These are phyloP conservation scores for Kwoniella shandongensis DNA, from an alignment of 768 basidiomycete species.

Conservation along the genomic window DNA sequence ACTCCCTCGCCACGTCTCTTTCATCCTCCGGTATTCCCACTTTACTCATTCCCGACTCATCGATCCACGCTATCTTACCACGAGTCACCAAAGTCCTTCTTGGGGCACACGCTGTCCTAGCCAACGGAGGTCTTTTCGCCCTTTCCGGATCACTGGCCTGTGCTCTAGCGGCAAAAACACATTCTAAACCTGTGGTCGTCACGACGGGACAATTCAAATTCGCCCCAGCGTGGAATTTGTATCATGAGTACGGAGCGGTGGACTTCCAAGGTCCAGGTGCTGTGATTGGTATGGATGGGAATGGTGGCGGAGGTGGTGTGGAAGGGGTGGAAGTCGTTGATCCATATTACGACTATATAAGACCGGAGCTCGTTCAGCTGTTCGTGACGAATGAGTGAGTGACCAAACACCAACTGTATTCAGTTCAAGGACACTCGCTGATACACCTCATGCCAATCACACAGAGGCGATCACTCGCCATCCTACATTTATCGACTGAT, in stretches of 20 bases:
- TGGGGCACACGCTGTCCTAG: conserved; percentile 91
- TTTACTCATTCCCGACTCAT: conserved; percentile 95
- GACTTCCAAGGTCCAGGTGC: conserved; percentile 50
- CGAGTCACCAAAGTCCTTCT: conserved; percentile 95
- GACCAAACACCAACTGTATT: background rate
- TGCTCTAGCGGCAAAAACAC: conserved; percentile 80
- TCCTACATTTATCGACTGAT: conserved; percentile 80
- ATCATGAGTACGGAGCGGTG: conserved; percentile 50
- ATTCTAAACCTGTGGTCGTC: conserved; percentile 88
- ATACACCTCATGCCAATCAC: background rate
- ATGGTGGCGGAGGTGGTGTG: conserved; percentile 62
- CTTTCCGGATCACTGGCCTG: conserved; percentile 80
- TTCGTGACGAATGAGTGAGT: conserved; percentile 97
- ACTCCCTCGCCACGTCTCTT: conserved; percentile 76
- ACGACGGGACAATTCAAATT: conserved; percentile 96
- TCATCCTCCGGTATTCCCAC: conserved; percentile 82
- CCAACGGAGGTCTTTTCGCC: conserved; percentile 94
- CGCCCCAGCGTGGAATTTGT: conserved; percentile 65
- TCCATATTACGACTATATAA: conserved; percentile 95
- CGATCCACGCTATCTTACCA: conserved; percentile 93
- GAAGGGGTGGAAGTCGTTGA: conserved; percentile 90
- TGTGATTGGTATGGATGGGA: conserved; percentile 62
- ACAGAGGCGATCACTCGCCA: conserved; percentile 91
- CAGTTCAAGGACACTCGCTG: background rate
- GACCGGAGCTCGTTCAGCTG: conserved; percentile 85